Base-by-base conservation (phyloP, 176 grass and related monocot species). In the Tillandsia leiboldiana region DNA sequence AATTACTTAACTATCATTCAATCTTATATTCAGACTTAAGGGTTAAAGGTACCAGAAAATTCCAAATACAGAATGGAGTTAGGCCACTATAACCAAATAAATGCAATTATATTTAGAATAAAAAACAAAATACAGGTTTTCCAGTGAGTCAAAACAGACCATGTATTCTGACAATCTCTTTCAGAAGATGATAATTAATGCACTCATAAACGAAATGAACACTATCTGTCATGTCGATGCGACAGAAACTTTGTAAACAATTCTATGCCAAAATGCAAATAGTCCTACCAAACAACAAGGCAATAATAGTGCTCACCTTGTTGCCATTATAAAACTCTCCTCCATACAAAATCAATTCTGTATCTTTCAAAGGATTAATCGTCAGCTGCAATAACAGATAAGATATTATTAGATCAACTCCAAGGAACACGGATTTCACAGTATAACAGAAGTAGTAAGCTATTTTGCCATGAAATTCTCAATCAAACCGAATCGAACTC, bases 321-420 rank as follows among this genome's bases (percentile, higher is more conserved):
- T 77, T 96, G 50, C 93, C 93, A 77, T 92, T 96, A 82, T 92
- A 96, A 53, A 96, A 96, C 67, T 96, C 93, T 85, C 93, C 93
- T 9, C 89, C 93, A 63, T 90, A 96, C 7, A 96, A 69, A 50
- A 96, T 90, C 68, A 96, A 77, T 75, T 96, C 83, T 17, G 89
- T 85, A 51, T 96, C 93, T 71, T 92, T 96, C 65, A 79, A 29
- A 13, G 86, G 93, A 51, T 92, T 96, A 67, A 92, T 76, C 3
- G 83, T 96, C 66, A 96, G 79, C 93, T 96, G 73, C 68, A 82
- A 66, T 20, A 11, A 50, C 52, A 57, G 73, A 64, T 53, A 76
- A 58, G 2, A 29, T 58, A 80, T 22, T 52, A 61, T 22, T 52
- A 61, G 1, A 2, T 72, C 74, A 81, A 24, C 8, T 1, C 68